A percentile compares a stretch with the other conserved stretches of the same genome.
Conservation (phyloP, 495 filamentous ascomycete species). For the Neurospora hispaniola region DNA sequence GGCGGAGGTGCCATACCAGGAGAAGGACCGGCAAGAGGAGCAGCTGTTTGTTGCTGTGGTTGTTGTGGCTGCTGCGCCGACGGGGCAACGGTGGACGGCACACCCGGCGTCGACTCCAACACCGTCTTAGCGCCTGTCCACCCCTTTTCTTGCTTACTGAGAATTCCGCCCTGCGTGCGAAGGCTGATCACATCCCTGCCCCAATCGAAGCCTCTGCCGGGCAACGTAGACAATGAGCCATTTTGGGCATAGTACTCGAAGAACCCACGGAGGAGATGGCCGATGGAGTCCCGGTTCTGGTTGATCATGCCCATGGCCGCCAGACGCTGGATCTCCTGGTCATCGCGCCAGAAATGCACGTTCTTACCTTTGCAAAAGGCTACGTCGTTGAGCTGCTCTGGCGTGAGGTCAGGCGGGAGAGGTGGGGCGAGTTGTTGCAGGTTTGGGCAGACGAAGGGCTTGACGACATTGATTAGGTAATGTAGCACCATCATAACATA, state of each 20-base stretch:
- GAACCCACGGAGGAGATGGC: slow-evolving; percentile 59
- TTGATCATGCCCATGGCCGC: slow-evolving; percentile 43
- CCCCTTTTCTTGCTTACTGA: slow-evolving; percentile 60
- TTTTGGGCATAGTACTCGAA: slow-evolving; percentile 68
- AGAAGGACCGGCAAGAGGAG: not conserved
- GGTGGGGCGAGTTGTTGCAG: slow-evolving; percentile 50
- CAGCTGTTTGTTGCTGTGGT: not conserved
- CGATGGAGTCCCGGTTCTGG: slow-evolving; percentile 50
- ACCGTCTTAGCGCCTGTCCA: slow-evolving; percentile 64
- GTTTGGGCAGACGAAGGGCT: slow-evolving; percentile 71
- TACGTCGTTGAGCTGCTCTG: slow-evolving; percentile 29
- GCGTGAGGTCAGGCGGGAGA: slow-evolving; percentile 26
- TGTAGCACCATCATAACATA: slow-evolving; percentile 93
- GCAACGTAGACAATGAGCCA: slow-evolving; percentile 29
- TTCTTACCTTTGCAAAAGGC: slow-evolving; percentile 44
- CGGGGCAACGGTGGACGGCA: slow-evolving; percentile 7
- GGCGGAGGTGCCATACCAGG: not conserved
- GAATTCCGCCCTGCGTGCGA: slow-evolving; percentile 54
- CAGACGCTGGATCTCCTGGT: slow-evolving; percentile 45
- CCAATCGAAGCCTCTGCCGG: slow-evolving; percentile 54
- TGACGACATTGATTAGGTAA: slow-evolving; percentile 68
- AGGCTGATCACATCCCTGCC: slow-evolving; percentile 58
- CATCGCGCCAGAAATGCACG: slow-evolving; percentile 59
- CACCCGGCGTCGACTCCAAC: slow-evolving; percentile 13
- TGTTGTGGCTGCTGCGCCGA: not conserved